Percentiles rank a stretch among this genome's conserved stretches.
phyloP scores from a whole-genome alignment of 257 asterid species.

The Penstemon newberryi region DNA sequence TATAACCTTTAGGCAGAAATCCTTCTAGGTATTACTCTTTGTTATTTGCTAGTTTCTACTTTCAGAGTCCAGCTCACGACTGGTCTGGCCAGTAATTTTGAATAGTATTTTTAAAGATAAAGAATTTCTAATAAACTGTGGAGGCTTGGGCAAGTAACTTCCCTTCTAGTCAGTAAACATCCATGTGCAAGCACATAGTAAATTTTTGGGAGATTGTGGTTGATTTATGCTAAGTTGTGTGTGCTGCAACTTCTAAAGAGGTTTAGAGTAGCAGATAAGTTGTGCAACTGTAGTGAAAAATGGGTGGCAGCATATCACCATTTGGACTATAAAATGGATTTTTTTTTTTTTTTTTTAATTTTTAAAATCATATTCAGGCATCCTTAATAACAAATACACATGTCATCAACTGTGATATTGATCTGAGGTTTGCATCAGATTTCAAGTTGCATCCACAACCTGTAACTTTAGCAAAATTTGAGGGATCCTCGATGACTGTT shows the following conservation, averaged over 20 bases:
- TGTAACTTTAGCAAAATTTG: neutral
- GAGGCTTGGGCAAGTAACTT: neutral
- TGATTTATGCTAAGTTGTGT: too few species aligned
- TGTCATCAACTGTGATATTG: neutral
- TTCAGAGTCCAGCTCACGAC: too few species aligned
- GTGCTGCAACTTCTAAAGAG: slow-evolving; percentile 4
- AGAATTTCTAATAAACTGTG: neutral
- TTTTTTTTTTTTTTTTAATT: too few species aligned
- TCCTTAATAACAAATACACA: slow-evolving; percentile 4
- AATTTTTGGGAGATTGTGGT: too few species aligned
- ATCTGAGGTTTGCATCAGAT: slow-evolving; percentile 14
- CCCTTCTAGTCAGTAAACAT: too few species aligned
- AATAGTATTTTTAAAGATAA: neutral
- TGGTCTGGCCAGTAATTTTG: too few species aligned
- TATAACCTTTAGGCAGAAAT: too few species aligned
- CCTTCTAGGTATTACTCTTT: too few species aligned
- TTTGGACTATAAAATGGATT: neutral
- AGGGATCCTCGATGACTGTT: neutral
- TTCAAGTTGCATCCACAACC: neutral
- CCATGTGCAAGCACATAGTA: too few species aligned
- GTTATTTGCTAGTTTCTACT: too few species aligned
- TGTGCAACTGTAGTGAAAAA: slow-evolving; percentile 7
- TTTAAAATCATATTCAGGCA: neutral
- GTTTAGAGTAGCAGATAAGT: slow-evolving; percentile 2
- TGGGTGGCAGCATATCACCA: neutral